Evolutionary conservation across 768 basidiomycete genomes (phyloP), one percentile per base, ranked within the genome.

Genomic region (Chalciporus chontae): DNA sequence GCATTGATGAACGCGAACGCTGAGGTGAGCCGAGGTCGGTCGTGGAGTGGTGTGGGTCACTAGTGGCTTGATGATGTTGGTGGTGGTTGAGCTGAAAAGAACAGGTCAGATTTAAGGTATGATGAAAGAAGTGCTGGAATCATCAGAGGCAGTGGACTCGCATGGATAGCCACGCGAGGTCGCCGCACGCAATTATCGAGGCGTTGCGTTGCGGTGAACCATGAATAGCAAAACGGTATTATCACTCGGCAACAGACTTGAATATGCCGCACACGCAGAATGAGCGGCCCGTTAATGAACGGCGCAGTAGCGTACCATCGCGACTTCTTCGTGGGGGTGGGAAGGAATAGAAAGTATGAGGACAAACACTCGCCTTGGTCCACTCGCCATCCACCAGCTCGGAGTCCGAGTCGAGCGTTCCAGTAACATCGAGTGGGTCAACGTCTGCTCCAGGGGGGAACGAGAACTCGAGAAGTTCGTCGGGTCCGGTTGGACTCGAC

Each of bases 361-460:
- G n/a, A 15, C 8, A 5, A 47, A 38, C 4, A 56, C 63, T 54
- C 27, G 49, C 65, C 65, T 61, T 60, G 2, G 58, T 60, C 63
- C 63, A 58, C 19, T 49, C 63, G 21, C 38, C 55, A 21, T 57
- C 56, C 23, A 50, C 54, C 29, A 44, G 26, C 40, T 58, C 52
- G n/a, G n/a, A n/a, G 34, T 45, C 57, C 18, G 38, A 47, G 11
- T 29, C n/a, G 34, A 36, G 15, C n/a, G 34, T 36, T n/a, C 34
- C 34, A 5, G 14, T 2, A 29, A 29, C 45, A n/a, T 48, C 40
- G 34, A 19, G 29, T 15, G 29, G 19, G 11, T 32, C 18, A 0
- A 14, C 31, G 14, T 43, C 43, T 24, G 49, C 2, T 4, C 14
- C 40, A 15, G 11, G 39, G 4, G 48, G 40, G 15, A 55, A 50